Percentiles rank a stretch among this genome's conserved stretches.
These are phyloP conservation scores for Aspergillus incahuasiensis DNA, from an alignment of 495 filamentous ascomycete genomes.

Conservation along the genomic window DNA sequence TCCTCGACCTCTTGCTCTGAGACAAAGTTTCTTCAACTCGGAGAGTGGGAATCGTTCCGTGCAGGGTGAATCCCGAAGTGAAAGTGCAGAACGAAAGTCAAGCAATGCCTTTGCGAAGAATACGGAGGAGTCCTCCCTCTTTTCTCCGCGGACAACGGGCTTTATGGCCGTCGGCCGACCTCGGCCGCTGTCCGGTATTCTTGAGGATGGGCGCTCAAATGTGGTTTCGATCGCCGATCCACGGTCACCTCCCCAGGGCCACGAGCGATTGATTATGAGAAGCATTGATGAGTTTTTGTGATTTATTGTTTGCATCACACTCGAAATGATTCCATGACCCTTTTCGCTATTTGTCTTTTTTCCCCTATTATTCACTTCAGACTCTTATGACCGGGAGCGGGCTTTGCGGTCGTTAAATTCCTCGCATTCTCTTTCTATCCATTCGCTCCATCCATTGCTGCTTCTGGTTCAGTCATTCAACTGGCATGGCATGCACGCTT, in stretches of 20 bases:
- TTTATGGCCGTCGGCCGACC: constrained; percentile 40
- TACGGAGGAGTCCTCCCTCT: constrained; percentile 31
- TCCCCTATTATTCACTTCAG: constrained; percentile 3
- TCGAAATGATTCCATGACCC: constrained; percentile 36
- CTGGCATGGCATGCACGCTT: constrained; percentile 25
- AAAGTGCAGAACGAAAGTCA: constrained; percentile 11
- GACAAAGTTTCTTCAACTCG: constrained; percentile 37
- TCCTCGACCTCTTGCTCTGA: constrained; percentile 39
- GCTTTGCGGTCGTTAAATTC: constrained; percentile 42
- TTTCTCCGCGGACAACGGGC: constrained; percentile 47
- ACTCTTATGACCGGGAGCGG: constrained; percentile 43
- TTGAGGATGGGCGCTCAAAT: constrained; percentile 25
- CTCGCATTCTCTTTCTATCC: constrained; percentile 15
- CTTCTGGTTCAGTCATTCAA: neutral
- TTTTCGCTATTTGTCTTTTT: constrained; percentile 23
- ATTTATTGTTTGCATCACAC: constrained; percentile 16
- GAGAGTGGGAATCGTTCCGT: constrained; percentile 15
- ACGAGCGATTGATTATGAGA: constrained; percentile 48
- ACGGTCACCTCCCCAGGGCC: constrained; percentile 43
- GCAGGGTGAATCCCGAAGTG: constrained; percentile 13
- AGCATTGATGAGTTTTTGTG: constrained; percentile 51
- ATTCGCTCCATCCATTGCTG: constrained; percentile 1
- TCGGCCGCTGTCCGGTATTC: constrained; percentile 30
- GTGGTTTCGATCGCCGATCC: constrained; percentile 38
- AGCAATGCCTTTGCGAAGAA: constrained; percentile 39